phyloP scores from a whole-genome alignment of 768 basidiomycete genomes.

The Phallus indusiatus region DNA sequence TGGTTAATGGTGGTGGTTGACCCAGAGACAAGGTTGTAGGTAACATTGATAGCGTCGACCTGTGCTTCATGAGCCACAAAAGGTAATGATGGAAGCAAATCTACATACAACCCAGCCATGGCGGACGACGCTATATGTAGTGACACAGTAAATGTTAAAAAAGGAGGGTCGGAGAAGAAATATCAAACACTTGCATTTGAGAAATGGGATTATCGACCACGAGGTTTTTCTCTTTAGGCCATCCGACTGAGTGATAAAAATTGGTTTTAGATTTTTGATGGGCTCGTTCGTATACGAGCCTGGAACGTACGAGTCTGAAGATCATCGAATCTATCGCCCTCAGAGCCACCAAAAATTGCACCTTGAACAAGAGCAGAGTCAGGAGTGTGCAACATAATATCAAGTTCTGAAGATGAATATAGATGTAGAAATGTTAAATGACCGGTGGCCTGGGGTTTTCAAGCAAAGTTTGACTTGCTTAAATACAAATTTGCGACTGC shows the following conservation, averaged over 20 bases:
- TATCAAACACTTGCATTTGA: background rate
- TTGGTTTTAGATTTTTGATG: background rate
- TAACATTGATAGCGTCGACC: background rate
- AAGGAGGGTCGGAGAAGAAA: background rate
- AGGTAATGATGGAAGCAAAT: background rate
- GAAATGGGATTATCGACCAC: background rate
- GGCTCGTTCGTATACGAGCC: background rate
- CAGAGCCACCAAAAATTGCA: background rate
- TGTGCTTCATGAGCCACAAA: background rate
- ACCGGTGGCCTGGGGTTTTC: too few species aligned
- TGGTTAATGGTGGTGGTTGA: background rate
- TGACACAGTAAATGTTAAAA: background rate
- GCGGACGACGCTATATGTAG: background rate
- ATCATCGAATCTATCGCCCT: background rate
- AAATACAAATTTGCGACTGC: too few species aligned
- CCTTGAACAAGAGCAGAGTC: background rate
- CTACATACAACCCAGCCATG: background rate
- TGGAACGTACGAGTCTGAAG: background rate
- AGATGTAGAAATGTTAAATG: too few species aligned
- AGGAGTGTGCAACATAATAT: background rate
- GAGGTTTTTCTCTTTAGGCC: background rate
- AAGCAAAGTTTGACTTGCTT: too few species aligned
- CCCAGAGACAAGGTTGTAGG: background rate
- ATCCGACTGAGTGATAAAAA: background rate
- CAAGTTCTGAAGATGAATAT: too few species aligned